A percentile compares a stretch with the other conserved stretches of the same genome.
phyloP scores from a whole-genome alignment of 441 rosid species.

The Aleurites moluccanus region DNA sequence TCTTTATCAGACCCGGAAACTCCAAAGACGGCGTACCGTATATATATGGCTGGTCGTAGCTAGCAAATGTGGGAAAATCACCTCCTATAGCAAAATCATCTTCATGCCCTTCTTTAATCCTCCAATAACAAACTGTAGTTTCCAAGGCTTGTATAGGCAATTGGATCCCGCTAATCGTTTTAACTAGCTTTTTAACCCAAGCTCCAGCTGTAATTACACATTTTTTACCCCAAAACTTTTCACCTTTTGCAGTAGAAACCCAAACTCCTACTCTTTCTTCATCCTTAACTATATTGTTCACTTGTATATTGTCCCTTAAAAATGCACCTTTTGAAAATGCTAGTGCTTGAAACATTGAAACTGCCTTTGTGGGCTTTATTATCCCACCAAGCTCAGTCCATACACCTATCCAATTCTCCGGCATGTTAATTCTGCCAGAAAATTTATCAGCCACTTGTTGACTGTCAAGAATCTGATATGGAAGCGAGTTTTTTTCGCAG shows the following conservation, averaged over 20 bases:
- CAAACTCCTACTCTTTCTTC: conserved; percentile 48
- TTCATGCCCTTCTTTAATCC: conserved; percentile 66
- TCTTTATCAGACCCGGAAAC: conserved; percentile 77
- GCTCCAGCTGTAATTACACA: conserved; percentile 78
- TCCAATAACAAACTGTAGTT: conserved; percentile 70
- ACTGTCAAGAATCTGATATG: conserved; percentile 40
- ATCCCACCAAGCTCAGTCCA: conserved; percentile 63
- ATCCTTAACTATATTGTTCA: conserved; percentile 44
- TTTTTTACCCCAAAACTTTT: conserved; percentile 55
- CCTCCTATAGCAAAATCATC: conserved; percentile 42
- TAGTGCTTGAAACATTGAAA: conserved; percentile 74
- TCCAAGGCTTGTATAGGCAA: conserved; percentile 67
- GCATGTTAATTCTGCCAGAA: conserved; percentile 54
- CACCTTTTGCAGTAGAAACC: conserved; percentile 41
- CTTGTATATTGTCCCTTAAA: conserved; percentile 65
- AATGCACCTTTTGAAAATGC: conserved; percentile 57
- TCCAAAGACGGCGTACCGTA: conserved; percentile 85
- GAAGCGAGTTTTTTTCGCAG: conserved; percentile 42
- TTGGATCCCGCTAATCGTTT: conserved; percentile 44
- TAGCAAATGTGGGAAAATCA: conserved; percentile 69
- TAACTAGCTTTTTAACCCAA: conserved; percentile 67
- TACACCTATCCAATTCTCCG: conserved; percentile 68
- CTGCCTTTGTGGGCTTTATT: conserved; percentile 85
- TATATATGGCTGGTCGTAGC: conserved; percentile 54
- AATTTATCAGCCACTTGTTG: conserved; percentile 35